Base-by-base conservation (phyloP, 768 basidiomycete genomes). In the Amanita inopinata region DNA sequence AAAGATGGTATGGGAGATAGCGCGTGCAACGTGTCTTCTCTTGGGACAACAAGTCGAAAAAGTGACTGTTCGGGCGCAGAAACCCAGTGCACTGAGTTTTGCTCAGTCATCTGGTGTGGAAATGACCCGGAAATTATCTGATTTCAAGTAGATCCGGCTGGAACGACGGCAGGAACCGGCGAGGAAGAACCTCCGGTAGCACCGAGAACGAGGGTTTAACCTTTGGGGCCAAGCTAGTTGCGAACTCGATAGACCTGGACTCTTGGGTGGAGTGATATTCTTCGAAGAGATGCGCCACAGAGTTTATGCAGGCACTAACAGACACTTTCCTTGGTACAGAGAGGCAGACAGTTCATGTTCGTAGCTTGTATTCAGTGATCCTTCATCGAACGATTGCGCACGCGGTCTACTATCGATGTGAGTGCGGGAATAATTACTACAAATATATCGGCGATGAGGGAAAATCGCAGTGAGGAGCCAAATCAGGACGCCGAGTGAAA, bases 41-140 rank as follows among this genome's bases (percentile, higher is more conserved):
- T 24, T 43, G 1, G 42, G 42, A 1, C 31, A 24, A 34, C 31
- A 33, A 14, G 31, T n/a, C 0, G 54, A 61, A 11, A 50, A 58
- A 2, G 64, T 80, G 2, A 73, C 71, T 2, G 72, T 77, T 3
- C 62, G 71, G 0, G 67, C 80, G 15, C 73, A 75, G 45, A 89
- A 87, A 49, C 83, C 84, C 0, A 78, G 75, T 41, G 85, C 85
- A 0, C 57, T 87, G 17, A 75, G 77, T 19, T 82, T 77, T 54
- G 82, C 79, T 2, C 60, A 68, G n/a, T 69, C 70, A 1, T 78
- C 83, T 0, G 74, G 71, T 6, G 76, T 87, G 12, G 64, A 74
- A 48, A 74, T 85, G 30, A 77, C 73, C 0, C 67, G 80, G 24
- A 46, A 40, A 15, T 2, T 27, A 15, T 15, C 31, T 1, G 41